A percentile compares a stretch with the other conserved stretches of the same genome.
phyloP scores from a whole-genome alignment of 495 filamentous ascomycete species.

The Lasiosphaeris hirsuta region DNA sequence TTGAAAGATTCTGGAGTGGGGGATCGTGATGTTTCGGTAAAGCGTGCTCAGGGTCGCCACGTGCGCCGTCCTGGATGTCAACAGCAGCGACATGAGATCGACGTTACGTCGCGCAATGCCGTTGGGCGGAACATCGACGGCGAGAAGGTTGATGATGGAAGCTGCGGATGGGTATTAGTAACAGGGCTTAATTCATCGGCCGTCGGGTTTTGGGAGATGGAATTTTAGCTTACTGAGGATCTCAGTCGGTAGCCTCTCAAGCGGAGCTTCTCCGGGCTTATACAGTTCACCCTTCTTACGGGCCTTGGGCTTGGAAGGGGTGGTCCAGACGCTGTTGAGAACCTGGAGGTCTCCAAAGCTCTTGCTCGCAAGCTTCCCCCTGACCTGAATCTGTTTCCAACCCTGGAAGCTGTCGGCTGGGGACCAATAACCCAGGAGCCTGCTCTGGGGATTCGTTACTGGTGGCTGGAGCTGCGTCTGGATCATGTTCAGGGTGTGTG shows the following conservation, averaged over 20 bases:
- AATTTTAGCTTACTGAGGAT: slow-evolving; percentile 59
- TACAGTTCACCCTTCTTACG: slow-evolving; percentile 25
- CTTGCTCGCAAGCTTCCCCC: slow-evolving; percentile 64
- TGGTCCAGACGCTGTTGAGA: slow-evolving; percentile 56
- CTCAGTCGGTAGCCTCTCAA: slow-evolving; percentile 69
- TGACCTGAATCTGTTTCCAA: slow-evolving; percentile 68
- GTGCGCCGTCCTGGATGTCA: slow-evolving; percentile 73
- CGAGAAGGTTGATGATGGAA: slow-evolving; percentile 72
- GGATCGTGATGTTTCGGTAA: slow-evolving; percentile 80
- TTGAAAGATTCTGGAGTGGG: slow-evolving; percentile 80
- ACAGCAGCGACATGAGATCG: slow-evolving; percentile 73
- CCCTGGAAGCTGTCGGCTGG: slow-evolving; percentile 68
- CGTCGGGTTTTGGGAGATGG: neutral
- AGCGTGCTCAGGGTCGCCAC: slow-evolving; percentile 72
- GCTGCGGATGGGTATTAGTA: slow-evolving; percentile 44
- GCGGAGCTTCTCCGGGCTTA: slow-evolving; percentile 38
- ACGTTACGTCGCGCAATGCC: slow-evolving; percentile 75
- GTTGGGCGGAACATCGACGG: slow-evolving; percentile 73
- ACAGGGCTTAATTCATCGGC: slow-evolving; percentile 9
- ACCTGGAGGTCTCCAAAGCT: slow-evolving; percentile 67
- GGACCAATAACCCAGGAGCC: slow-evolving; percentile 60
- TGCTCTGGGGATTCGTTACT: slow-evolving; percentile 43
- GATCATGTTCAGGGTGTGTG: slow-evolving; percentile 33
- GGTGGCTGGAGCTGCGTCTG: slow-evolving; percentile 48
- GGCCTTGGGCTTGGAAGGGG: slow-evolving; percentile 25